These are phyloP conservation scores for Lasiosphaeriaceae sp. DNA, from an alignment of 495 filamentous ascomycete genomes.

Conservation along the genomic window DNA sequence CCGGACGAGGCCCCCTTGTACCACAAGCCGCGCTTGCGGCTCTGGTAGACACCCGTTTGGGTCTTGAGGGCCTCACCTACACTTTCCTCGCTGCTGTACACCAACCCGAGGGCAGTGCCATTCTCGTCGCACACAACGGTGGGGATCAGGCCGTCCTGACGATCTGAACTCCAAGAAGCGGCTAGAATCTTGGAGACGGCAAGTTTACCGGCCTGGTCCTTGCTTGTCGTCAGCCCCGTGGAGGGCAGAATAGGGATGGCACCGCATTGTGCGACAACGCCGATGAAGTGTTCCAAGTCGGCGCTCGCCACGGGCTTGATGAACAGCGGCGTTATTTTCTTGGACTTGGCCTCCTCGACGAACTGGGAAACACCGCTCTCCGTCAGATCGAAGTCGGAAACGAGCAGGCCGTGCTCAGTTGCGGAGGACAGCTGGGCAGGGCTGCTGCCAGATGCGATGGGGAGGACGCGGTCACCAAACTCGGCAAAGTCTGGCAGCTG, in stretches of 20 bases:
- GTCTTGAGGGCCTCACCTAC: slow-evolving; percentile 80
- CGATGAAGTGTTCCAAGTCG: slow-evolving; percentile 49
- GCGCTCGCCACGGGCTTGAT: slow-evolving; percentile 40
- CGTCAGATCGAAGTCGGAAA: slow-evolving; percentile 43
- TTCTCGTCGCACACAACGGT: slow-evolving; percentile 87
- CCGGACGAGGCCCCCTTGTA: slow-evolving; percentile 94
- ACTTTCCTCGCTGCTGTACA: slow-evolving; percentile 91
- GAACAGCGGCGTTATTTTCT: slow-evolving; percentile 44
- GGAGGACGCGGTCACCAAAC: slow-evolving; percentile 42
- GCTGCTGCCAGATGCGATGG: slow-evolving; percentile 30
- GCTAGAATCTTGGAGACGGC: slow-evolving; percentile 67
- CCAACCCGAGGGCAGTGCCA: slow-evolving; percentile 79
- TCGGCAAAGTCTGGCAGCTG: slow-evolving; percentile 48
- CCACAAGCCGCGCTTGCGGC: slow-evolving; percentile 90
- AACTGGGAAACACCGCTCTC: slow-evolving; percentile 37
- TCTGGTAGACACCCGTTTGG: slow-evolving; percentile 91
- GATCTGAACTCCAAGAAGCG: slow-evolving; percentile 68
- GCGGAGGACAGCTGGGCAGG: slow-evolving; percentile 25
- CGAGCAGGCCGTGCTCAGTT: slow-evolving; percentile 39
- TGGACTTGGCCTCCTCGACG: slow-evolving; percentile 40
- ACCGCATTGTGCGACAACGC: slow-evolving; percentile 49
- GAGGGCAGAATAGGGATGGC: slow-evolving; percentile 79
- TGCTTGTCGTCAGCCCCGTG: slow-evolving; percentile 61
- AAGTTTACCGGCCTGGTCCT: slow-evolving; percentile 53
- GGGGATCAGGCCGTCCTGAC: slow-evolving; percentile 77